A percentile compares a stretch with the other conserved stretches of the same genome.
Conservation (phyloP, 2,329 filamentous ascomycete species). For the Acrodontium crateriforme region DNA sequence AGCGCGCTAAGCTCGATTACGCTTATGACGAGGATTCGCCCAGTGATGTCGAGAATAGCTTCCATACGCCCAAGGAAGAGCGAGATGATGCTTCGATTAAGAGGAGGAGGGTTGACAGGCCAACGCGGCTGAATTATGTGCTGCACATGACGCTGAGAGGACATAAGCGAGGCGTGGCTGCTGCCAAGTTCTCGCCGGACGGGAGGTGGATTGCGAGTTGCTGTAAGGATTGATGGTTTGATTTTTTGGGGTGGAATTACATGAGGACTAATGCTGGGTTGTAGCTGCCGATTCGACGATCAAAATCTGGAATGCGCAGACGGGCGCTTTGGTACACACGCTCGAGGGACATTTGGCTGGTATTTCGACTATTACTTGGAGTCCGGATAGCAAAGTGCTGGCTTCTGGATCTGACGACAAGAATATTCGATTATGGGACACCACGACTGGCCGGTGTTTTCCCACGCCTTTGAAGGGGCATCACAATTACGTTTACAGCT, state of each 20-base stretch:
- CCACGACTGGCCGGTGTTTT: conserved; percentile 43
- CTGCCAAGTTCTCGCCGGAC: conserved; percentile 83
- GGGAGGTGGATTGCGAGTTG: conserved; percentile 79
- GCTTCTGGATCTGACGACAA: conserved; percentile 95
- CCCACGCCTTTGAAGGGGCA: conserved; percentile 61
- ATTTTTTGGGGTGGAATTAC: too few species aligned
- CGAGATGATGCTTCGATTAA: conserved; percentile 7
- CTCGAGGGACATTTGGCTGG: conserved; percentile 89
- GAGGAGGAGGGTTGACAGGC: conserved; percentile 26
- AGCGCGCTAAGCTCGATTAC: too few species aligned
- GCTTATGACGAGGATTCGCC: conserved; percentile 20
- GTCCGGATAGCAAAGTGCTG: conserved; percentile 72
- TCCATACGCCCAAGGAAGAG: conserved; percentile 14
- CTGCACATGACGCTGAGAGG: conserved; percentile 59
- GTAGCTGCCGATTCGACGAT: conserved; percentile 70
- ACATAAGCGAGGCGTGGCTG: conserved; percentile 65
- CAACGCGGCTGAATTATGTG: conserved; percentile 51
- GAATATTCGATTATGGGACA: conserved; percentile 83
- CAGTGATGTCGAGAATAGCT: too few species aligned
- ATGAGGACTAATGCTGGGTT: too few species aligned
- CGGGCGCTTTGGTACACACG: conserved; percentile 70
- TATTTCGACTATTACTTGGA: conserved; percentile 87
- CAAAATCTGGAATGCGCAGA: conserved; percentile 76
- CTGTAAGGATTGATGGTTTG: conserved; percentile 36
- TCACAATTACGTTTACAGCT: conserved; percentile 88